phyloP scores from a whole-genome alignment of 179 eudicot species.

The Pouteria campechiana region DNA sequence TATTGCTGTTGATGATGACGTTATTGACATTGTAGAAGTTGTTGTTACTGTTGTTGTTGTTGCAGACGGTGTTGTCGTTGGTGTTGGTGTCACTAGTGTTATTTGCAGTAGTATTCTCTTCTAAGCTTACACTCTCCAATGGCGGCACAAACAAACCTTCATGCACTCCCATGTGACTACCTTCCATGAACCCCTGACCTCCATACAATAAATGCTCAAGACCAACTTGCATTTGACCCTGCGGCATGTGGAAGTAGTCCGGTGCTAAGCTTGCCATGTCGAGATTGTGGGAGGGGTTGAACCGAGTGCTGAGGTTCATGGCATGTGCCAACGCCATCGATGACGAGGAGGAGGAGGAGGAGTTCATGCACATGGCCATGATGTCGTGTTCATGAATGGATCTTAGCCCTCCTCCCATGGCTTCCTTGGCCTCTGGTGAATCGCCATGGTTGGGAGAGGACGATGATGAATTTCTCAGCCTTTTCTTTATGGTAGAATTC shows the following conservation, averaged over 20 bases:
- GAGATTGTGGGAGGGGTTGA: conserved; percentile 26
- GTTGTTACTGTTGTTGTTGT: conserved; percentile 12
- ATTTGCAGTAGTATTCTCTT: conserved; percentile 12
- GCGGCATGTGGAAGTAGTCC: conserved; percentile 26
- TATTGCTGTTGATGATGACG: conserved; percentile 13
- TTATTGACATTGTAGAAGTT: conserved; percentile 18
- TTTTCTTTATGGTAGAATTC: conserved; percentile 84
- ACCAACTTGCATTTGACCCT: conserved; percentile 31
- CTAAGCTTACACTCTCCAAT: conserved; percentile 33
- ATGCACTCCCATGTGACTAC: conserved; percentile 27
- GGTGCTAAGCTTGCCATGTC: conserved; percentile 16
- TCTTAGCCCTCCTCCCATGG: conserved; percentile 16
- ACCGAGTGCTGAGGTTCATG: conserved; percentile 14
- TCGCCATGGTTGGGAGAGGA: conserved; percentile 66
- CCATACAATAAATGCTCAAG: conserved; percentile 19
- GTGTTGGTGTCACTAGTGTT: conserved; percentile 21
- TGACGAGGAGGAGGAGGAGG: conserved; percentile 29
- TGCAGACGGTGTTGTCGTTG: conserved; percentile 7
- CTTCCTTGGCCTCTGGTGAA: conserved; percentile 48
- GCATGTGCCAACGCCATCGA: conserved; percentile 31
- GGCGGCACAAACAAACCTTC: conserved; percentile 44
- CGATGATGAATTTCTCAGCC: conserved; percentile 41
- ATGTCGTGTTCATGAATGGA: conserved; percentile 36
- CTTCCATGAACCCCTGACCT: conserved; percentile 18
- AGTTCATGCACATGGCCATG: conserved; percentile 44